Percentiles rank a stretch among this genome's conserved stretches.
Evolutionary conservation across 1,139 yeast genomes (phyloP).

Genomic region (Sugiyamaella pinicola): DNA sequence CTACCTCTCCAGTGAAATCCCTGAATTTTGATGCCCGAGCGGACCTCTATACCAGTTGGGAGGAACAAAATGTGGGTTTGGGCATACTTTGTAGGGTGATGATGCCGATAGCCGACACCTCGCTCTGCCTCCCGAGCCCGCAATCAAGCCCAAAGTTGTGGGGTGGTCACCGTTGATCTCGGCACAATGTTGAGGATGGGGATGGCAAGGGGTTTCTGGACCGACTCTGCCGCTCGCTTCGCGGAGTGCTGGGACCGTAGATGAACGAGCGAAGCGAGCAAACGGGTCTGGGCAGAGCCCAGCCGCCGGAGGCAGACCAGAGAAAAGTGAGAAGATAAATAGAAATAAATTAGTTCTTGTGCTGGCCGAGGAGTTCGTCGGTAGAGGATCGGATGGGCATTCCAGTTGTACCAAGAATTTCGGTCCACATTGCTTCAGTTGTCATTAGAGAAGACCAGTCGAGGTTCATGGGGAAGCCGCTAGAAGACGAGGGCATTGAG

Average conservation of each 20-base stretch:
- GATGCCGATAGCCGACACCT: too few species aligned
- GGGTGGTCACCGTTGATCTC: too few species aligned
- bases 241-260: background rate
- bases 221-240: too few species aligned
- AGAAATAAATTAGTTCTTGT: background rate
- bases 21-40: too few species aligned
- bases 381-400: background rate
- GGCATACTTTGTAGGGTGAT: too few species aligned
- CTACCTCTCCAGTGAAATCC: too few species aligned
- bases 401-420: conserved; percentile 4
- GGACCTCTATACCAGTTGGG: too few species aligned
- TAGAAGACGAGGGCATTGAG: background rate
- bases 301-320: background rate
- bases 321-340: background rate
- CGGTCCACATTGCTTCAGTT: conserved; percentile 21
- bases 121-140: too few species aligned
- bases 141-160: too few species aligned
- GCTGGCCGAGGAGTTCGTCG: background rate
- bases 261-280: background rate
- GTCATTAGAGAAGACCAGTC: conserved; percentile 23
- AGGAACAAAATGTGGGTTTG: too few species aligned
- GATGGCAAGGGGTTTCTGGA: too few species aligned
- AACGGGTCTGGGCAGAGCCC: background rate
- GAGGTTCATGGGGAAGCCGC: conserved; percentile 7
- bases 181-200: too few species aligned